Conservation (phyloP, 768 basidiomycete genomes). For the Pleurotus tuber-regium region DNA sequence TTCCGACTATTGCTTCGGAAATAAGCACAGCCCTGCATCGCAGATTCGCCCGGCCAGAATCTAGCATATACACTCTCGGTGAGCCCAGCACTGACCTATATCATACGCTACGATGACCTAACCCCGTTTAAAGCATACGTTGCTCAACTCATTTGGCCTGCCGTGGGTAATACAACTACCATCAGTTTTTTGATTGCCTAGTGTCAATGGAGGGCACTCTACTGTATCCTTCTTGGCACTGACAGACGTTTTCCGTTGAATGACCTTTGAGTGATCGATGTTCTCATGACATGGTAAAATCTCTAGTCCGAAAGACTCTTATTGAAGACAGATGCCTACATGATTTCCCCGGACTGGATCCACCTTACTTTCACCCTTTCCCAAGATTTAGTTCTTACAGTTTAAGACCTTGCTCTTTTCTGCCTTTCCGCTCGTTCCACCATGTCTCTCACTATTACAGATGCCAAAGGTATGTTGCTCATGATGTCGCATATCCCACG, state of each 20-base stretch:
- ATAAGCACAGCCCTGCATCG: too few relatives aligned
- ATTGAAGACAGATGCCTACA: neutral
- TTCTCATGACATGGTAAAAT: neutral
- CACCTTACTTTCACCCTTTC: neutral
- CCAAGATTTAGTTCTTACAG: neutral
- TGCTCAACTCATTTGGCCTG: too few relatives aligned
- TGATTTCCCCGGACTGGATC: constrained; percentile 3
- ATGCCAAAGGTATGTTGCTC: constrained; percentile 4
- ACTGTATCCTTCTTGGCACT: constrained; percentile 1
- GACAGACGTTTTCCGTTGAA: neutral
- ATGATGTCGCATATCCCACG: neutral
- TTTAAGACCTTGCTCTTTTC: neutral
- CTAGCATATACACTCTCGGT: too few relatives aligned
- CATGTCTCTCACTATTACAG: neutral
- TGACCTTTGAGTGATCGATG: constrained; percentile 8
- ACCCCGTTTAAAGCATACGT: too few relatives aligned
- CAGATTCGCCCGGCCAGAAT: too few relatives aligned
- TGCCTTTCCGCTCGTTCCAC: neutral
- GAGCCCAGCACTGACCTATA: too few relatives aligned
- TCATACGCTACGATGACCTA: too few relatives aligned
- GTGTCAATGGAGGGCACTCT: neutral
- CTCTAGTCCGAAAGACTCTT: neutral
- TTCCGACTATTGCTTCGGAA: too few relatives aligned
- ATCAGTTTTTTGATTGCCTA: neutral
- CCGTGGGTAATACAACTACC: neutral